Conservation (phyloP, 2,329 filamentous ascomycete species). For the Botryotinia narcissicola region DNA sequence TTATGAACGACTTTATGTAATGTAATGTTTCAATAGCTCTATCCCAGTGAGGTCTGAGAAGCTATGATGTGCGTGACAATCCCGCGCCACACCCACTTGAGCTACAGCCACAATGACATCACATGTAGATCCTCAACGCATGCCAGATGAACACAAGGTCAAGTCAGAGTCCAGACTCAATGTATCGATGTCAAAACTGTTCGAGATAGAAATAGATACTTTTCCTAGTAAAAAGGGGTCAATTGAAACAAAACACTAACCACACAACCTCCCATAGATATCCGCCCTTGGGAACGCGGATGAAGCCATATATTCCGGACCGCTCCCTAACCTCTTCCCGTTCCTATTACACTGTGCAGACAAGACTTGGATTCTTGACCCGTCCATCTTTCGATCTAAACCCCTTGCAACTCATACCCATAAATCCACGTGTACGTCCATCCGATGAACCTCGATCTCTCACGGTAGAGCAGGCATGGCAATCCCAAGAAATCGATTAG, state of each 20-base stretch:
- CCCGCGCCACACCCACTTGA: background rate
- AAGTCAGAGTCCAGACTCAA: background rate
- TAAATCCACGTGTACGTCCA: background rate
- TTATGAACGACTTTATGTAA: background rate
- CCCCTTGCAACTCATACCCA: background rate
- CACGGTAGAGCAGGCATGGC: background rate
- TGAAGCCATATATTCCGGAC: background rate
- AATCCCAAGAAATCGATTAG: conserved; percentile 13
- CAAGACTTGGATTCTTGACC: too few relatives aligned
- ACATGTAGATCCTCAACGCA: background rate
- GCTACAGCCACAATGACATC: background rate
- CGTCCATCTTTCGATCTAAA: background rate
- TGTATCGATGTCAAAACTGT: background rate
- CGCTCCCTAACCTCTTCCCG: background rate
- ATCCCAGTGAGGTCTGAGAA: background rate
- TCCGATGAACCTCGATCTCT: background rate
- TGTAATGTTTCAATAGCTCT: background rate
- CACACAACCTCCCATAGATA: background rate
- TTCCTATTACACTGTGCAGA: too few relatives aligned
- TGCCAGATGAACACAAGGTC: background rate
- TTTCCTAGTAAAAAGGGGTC: background rate
- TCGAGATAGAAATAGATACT: background rate
- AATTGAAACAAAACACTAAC: background rate
- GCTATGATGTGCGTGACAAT: background rate
- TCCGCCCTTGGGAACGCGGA: background rate